These are phyloP conservation scores for Pisolithus tinctorius DNA, from an alignment of 768 basidiomycete genomes.

Conservation along the genomic window DNA sequence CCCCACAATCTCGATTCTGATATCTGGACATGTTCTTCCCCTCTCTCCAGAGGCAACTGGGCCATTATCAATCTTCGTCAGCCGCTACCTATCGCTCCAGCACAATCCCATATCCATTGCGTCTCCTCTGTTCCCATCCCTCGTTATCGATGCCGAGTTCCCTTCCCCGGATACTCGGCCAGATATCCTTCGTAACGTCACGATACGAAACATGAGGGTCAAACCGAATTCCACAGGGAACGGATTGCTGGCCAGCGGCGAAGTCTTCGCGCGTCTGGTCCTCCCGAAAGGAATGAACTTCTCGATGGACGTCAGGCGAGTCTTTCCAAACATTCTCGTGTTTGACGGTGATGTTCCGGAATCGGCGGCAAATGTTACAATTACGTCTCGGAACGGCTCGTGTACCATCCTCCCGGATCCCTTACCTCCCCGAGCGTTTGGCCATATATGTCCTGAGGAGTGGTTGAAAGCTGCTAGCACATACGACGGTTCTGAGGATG, in stretches of 20 bases:
- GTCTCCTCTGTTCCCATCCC: constrained; percentile 44
- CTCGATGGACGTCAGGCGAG: constrained; percentile 51
- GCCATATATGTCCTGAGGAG: constrained; percentile 60
- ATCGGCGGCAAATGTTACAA: constrained; percentile 1
- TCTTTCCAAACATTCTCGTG: constrained; percentile 72
- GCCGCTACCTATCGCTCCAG: constrained; percentile 53
- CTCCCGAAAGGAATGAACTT: constrained; percentile 67
- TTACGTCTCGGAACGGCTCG: not conserved
- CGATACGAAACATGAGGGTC: constrained; percentile 71
- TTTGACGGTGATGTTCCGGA: constrained; percentile 65
- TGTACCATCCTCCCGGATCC: constrained; percentile 49
- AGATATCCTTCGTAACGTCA: constrained; percentile 61
- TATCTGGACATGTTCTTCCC: constrained; percentile 54
- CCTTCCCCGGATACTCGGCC: constrained; percentile 63
- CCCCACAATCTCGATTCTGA: constrained; percentile 57
- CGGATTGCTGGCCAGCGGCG: constrained; percentile 61
- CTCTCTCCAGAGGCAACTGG: constrained; percentile 34
- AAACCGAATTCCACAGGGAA: constrained; percentile 33
- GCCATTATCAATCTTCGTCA: constrained; percentile 54
- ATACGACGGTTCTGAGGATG: constrained; percentile 36
- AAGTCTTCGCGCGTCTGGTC: constrained; percentile 56
- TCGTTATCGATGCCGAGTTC: constrained; percentile 46
- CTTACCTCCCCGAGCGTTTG: constrained; percentile 67
- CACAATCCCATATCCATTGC: constrained; percentile 54
- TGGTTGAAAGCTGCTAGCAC: constrained; percentile 52